These are phyloP conservation scores for Penicillium coffeae DNA, from an alignment of 495 filamentous ascomycete genomes.

Conservation along the genomic window DNA sequence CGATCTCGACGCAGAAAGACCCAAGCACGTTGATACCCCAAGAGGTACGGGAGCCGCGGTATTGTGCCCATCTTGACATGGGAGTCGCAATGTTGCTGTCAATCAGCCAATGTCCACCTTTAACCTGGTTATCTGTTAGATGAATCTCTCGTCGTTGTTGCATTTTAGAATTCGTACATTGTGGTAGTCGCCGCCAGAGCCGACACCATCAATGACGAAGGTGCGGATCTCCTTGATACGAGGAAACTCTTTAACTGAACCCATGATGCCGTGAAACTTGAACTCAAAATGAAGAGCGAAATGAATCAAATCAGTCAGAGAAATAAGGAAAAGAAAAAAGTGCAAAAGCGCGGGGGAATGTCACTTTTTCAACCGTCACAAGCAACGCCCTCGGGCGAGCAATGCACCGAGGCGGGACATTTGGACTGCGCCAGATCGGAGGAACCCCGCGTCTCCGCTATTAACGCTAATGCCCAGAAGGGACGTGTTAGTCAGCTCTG, in stretches of 20 bases:
- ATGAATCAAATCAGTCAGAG: constrained; percentile 2
- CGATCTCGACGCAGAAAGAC: constrained; percentile 90
- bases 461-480: no score
- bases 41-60: constrained; percentile 78
- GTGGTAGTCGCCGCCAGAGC: constrained; percentile 90
- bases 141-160: no score
- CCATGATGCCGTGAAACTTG: constrained; percentile 23
- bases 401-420: constrained; percentile 30
- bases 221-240: constrained; percentile 75
- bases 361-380: constrained; percentile 12
- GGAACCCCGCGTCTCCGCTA: background rate
- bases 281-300: background rate
- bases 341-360: constrained; percentile 8
- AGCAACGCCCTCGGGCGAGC: constrained; percentile 30
- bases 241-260: constrained; percentile 35
- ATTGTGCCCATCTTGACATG: constrained; percentile 83
- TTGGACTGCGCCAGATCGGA: constrained; percentile 3
- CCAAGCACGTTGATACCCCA: constrained; percentile 96
- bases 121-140: constrained; percentile 55
- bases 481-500: no score
- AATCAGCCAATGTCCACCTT: constrained; percentile 88
- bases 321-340: constrained; percentile 4
- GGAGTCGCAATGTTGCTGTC: constrained; percentile 88
- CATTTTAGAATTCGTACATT: constrained; percentile 54
- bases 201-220: constrained; percentile 79